Evolutionary conservation across 768 basidiomycete species (phyloP).

Genomic region (Lentinula lateritia): DNA sequence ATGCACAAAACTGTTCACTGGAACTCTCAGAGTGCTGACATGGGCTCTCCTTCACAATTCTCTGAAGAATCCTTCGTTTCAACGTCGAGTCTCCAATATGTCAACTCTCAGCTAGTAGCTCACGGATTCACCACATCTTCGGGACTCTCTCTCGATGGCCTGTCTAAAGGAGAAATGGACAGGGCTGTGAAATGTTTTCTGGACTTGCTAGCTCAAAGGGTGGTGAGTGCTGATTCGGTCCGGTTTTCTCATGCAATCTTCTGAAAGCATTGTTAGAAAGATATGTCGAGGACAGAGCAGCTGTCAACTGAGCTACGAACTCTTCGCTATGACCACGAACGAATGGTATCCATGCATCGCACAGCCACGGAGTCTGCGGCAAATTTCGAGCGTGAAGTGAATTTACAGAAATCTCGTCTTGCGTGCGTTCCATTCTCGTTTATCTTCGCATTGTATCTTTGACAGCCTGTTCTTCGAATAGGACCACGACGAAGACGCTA

Average conservation of each 20-base stretch:
- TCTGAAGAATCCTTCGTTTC: slow-evolving; percentile 44
- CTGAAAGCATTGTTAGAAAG: slow-evolving; percentile 39
- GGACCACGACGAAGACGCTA: slow-evolving; percentile 47
- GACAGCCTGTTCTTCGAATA: slow-evolving; percentile 16
- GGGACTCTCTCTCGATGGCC: slow-evolving; percentile 64
- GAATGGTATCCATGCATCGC: slow-evolving; percentile 61
- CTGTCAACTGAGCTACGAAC: slow-evolving; percentile 70
- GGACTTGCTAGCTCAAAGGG: slow-evolving; percentile 66
- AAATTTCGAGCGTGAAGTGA: slow-evolving; percentile 75
- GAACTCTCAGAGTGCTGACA: slow-evolving; percentile 30
- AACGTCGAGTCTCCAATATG: slow-evolving; percentile 65
- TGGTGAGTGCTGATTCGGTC: slow-evolving; percentile 42
- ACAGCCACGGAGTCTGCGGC: slow-evolving; percentile 54
- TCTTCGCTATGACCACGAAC: slow-evolving; percentile 75
- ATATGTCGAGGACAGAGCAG: slow-evolving; percentile 77
- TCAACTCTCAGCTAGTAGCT: slow-evolving; percentile 77
- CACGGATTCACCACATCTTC: slow-evolving; percentile 68
- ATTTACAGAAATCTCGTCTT: slow-evolving; percentile 65
- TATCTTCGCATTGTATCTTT: neutral
- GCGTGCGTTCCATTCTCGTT: slow-evolving; percentile 42
- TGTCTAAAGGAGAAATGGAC: slow-evolving; percentile 50
- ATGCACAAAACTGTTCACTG: slow-evolving; percentile 37
- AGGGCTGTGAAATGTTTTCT: slow-evolving; percentile 69
- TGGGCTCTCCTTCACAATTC: slow-evolving; percentile 39
- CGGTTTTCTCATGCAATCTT: neutral